These are phyloP conservation scores for Plectosphaerella cucumerina DNA, from an alignment of 2,329 filamentous ascomycete genomes.

Conservation along the genomic window DNA sequence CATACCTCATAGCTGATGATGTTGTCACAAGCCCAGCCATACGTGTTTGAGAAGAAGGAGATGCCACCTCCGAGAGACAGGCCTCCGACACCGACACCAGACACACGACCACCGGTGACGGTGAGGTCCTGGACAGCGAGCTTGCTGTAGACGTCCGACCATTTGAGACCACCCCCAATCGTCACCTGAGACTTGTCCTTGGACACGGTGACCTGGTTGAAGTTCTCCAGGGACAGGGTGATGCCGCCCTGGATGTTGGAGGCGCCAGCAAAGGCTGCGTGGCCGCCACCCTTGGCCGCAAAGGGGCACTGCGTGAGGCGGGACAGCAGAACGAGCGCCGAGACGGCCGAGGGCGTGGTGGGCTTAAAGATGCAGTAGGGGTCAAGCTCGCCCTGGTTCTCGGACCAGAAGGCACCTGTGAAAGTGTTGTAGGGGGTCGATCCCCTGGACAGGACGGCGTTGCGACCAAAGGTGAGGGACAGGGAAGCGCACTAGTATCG, in stretches of 20 bases:
- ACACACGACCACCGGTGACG: constrained; percentile 33
- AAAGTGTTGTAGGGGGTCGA: constrained; percentile 5
- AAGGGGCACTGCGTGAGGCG: constrained; percentile 26
- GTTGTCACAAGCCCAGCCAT: constrained; percentile 36
- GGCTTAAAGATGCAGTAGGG: constrained; percentile 20
- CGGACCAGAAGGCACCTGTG: constrained; percentile 9
- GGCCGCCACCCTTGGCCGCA: constrained; percentile 41
- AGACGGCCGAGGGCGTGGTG: constrained; percentile 17
- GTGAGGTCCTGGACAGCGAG: constrained; percentile 26
- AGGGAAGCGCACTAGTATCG: constrained; percentile 6
- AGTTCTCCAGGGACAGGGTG: constrained; percentile 28
- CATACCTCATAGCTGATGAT: constrained; percentile 26
- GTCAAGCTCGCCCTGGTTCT: constrained; percentile 7
- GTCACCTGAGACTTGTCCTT: constrained; percentile 22
- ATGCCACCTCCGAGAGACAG: constrained; percentile 33
- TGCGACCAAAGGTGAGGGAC: constrained; percentile 4
- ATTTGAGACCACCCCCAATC: constrained; percentile 33
- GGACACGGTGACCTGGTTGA: constrained; percentile 27
- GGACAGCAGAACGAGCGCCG: constrained; percentile 18
- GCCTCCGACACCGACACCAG: constrained; percentile 35
- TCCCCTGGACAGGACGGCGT: constrained; percentile 3
- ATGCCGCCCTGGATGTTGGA: constrained; percentile 30
- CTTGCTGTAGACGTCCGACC: constrained; percentile 31
- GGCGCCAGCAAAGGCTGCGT: constrained; percentile 33
- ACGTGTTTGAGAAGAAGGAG: constrained; percentile 33